A percentile compares a stretch with the other conserved stretches of the same genome.
Conservation (phyloP, 1,284 basidiomycete species). For the Fistulinella staudtii region DNA sequence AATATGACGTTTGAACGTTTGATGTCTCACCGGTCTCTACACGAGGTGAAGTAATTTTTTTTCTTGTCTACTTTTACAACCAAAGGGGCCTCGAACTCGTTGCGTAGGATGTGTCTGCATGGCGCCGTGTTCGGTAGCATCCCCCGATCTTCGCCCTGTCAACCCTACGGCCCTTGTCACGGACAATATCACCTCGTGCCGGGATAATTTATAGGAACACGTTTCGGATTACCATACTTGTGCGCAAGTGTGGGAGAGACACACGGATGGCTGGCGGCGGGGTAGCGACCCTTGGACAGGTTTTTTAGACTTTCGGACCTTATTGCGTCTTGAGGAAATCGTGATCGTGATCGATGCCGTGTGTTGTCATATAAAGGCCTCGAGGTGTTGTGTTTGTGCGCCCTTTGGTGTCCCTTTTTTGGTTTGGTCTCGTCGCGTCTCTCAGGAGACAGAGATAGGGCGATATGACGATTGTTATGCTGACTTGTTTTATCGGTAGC, state of each 20-base stretch:
- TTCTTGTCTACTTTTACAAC: not conserved
- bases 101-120: not conserved
- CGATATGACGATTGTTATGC: not conserved
- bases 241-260: not conserved
- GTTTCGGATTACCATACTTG: conserved; percentile 11
- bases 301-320: not conserved
- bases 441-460: not conserved
- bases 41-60: conserved; percentile 5
- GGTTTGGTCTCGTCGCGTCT: not conserved
- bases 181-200: not conserved
- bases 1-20: conserved; percentile 1
- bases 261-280: not conserved
- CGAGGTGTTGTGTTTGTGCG: not conserved
- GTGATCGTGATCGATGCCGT: not conserved
- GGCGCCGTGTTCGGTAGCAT: not conserved
- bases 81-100: not conserved
- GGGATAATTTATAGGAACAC: conserved; percentile 4
- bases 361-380: not conserved
- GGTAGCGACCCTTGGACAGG: not conserved
- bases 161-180: conserved; percentile 3
- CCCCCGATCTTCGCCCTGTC: conserved; percentile 7
- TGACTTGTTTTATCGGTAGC: conserved; percentile 12
- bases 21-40: conserved; percentile 2
- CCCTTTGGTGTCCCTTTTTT: not conserved
- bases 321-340: not conserved